Percentiles rank a stretch among this genome's conserved stretches.
These are phyloP conservation scores for Pseudodiploospora longispora DNA, from an alignment of 2,329 filamentous ascomycete genomes.

Conservation along the genomic window DNA sequence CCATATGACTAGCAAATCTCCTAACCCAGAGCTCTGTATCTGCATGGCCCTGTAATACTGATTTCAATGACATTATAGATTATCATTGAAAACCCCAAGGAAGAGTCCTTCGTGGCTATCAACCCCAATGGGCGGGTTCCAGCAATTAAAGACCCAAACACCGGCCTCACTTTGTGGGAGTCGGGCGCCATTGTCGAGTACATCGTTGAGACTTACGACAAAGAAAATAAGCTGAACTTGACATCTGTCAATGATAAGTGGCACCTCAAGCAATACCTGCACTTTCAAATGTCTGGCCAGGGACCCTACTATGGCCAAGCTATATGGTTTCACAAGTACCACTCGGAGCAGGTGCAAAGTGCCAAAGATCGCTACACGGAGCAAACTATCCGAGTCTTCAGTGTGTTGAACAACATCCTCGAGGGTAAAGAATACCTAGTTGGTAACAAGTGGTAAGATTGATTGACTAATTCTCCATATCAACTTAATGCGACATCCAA, in stretches of 20 bases:
- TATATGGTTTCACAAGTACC: slow-evolving; percentile 20
- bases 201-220: slow-evolving; percentile 22
- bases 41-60: too few relatives aligned
- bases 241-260: slow-evolving; percentile 19
- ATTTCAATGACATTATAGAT: slow-evolving; percentile 7
- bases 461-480: too few relatives aligned
- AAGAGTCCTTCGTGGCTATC: slow-evolving; percentile 16
- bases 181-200: slow-evolving; percentile 24
- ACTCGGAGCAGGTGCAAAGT: slow-evolving; percentile 19
- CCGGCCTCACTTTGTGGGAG: slow-evolving; percentile 16
- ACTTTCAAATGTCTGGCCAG: slow-evolving; percentile 31
- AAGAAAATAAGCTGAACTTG: slow-evolving; percentile 17
- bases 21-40: background rate
- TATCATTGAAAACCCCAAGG: slow-evolving; percentile 17
- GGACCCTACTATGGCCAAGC: slow-evolving; percentile 30
- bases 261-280: slow-evolving; percentile 25
- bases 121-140: slow-evolving; percentile 29
- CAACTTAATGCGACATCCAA: too few relatives aligned
- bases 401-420: slow-evolving; percentile 23
- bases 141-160: slow-evolving; percentile 27
- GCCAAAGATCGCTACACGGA: slow-evolving; percentile 24
- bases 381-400: slow-evolving; percentile 21
- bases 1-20: background rate
- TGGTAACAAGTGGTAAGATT: slow-evolving; percentile 24
- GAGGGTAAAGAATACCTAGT: slow-evolving; percentile 27